Conservation (phyloP, 352 stramenopile genomes). For the Blastocystis sp. region DNA sequence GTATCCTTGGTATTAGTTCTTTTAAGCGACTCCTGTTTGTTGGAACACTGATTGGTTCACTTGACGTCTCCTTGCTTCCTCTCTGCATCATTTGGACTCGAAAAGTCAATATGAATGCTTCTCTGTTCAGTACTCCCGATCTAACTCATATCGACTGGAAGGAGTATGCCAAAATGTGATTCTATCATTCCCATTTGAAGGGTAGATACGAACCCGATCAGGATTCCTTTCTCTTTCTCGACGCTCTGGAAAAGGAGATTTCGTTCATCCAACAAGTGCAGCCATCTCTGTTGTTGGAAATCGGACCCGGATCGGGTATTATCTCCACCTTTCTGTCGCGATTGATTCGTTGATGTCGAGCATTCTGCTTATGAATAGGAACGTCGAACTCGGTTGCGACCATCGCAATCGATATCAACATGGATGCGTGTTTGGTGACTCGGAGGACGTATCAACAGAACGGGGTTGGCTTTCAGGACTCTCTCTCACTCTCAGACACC, state of each 20-base stretch:
- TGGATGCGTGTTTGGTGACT: neutral
- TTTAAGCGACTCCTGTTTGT: neutral
- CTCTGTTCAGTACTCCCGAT: neutral
- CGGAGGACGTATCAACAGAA: neutral
- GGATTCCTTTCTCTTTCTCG: constrained; percentile 5
- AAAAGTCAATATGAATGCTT: neutral
- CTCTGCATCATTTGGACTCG: neutral
- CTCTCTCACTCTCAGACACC: neutral
- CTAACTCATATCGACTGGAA: neutral
- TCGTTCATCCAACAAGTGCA: neutral
- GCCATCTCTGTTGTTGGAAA: neutral
- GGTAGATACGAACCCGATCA: neutral
- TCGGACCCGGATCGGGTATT: neutral
- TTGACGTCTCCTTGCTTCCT: neutral
- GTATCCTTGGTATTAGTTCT: constrained; percentile 33
- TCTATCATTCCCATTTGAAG: neutral
- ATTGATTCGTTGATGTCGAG: neutral
- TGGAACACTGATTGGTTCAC: neutral
- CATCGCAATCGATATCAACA: constrained; percentile 14
- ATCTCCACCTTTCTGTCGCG: neutral
- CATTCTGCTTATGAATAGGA: neutral
- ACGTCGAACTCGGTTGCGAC: neutral
- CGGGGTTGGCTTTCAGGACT: neutral
- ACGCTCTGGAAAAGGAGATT: neutral
- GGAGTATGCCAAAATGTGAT: neutral